Evolutionary conservation across 2,329 filamentous ascomycete genomes (phyloP).

Genomic region (Scopulariopsis brevicaulis): DNA sequence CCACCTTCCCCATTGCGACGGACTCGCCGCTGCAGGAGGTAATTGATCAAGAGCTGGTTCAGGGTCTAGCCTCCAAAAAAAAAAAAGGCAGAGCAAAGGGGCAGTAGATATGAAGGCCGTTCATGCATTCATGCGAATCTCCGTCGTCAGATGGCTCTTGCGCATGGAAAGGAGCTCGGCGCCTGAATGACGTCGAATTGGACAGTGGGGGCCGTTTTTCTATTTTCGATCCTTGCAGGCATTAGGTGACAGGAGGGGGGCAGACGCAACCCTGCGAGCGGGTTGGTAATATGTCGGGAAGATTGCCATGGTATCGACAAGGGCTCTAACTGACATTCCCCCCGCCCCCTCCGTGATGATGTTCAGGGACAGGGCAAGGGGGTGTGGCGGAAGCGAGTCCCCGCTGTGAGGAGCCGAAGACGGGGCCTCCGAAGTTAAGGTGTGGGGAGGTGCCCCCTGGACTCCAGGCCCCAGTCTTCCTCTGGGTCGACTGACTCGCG

Average conservation of each 20-base stretch:
- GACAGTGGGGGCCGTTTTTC: not conserved
- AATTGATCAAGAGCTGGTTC: slow-evolving; percentile 1
- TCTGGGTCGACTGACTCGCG: too few species aligned
- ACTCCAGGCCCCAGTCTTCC: too few species aligned
- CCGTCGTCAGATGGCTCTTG: not conserved
- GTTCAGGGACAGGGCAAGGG: not conserved
- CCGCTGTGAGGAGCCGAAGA: not conserved
- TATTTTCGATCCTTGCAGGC: not conserved
- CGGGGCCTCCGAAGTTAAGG: not conserved
- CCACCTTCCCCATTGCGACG: not conserved
- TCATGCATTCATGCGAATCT: slow-evolving; percentile 9
- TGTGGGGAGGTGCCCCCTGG: not conserved
- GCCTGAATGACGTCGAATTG: not conserved
- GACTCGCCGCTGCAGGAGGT: not conserved
- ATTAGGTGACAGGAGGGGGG: not conserved
- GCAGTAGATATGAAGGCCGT: slow-evolving; percentile 4
- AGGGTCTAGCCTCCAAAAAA: not conserved
- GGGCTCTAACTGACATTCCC: not conserved
- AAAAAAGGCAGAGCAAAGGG: not conserved
- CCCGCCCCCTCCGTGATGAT: not conserved
- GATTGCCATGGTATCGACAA: not conserved
- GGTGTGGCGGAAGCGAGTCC: too few species aligned
- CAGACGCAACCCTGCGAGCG: not conserved
- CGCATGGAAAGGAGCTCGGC: not conserved
- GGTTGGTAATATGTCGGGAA: not conserved